These are phyloP conservation scores for Adansonia grandidieri DNA, from an alignment of 441 rosid species.

Conservation along the genomic window DNA sequence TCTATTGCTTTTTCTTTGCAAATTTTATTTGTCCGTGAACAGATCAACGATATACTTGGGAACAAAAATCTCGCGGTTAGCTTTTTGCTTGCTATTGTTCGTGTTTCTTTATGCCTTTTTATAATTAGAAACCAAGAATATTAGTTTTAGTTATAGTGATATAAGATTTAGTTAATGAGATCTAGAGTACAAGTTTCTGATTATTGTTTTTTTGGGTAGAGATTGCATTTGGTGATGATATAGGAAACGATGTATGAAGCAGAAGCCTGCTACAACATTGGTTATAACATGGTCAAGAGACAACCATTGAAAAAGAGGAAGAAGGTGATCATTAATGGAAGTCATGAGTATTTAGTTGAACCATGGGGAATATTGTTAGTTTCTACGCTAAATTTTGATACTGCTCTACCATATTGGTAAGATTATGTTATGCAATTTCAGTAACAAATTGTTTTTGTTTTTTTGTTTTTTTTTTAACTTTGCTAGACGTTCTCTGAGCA, in stretches of 20 bases:
- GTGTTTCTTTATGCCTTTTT: not conserved
- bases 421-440: not conserved
- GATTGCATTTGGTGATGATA: not conserved
- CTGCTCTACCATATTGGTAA: not conserved
- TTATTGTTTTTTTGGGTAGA: not conserved
- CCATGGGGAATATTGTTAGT: not conserved
- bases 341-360: not conserved
- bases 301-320: not conserved
- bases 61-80: not conserved
- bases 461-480: not conserved
- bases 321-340: not conserved
- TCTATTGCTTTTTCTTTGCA: not conserved
- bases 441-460: not conserved
- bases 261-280: not conserved
- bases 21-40: not conserved
- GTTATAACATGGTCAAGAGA: not conserved
- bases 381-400: not conserved
- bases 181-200: not conserved
- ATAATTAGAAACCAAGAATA: not conserved
- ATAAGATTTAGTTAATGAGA: not conserved
- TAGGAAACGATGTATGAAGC: not conserved
- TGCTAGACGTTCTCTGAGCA: not conserved
- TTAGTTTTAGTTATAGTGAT: not conserved
- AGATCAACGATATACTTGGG: not conserved
- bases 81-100: not conserved